Conservation (phyloP, 768 basidiomycete genomes). For the Gymnopilus junonius region DNA sequence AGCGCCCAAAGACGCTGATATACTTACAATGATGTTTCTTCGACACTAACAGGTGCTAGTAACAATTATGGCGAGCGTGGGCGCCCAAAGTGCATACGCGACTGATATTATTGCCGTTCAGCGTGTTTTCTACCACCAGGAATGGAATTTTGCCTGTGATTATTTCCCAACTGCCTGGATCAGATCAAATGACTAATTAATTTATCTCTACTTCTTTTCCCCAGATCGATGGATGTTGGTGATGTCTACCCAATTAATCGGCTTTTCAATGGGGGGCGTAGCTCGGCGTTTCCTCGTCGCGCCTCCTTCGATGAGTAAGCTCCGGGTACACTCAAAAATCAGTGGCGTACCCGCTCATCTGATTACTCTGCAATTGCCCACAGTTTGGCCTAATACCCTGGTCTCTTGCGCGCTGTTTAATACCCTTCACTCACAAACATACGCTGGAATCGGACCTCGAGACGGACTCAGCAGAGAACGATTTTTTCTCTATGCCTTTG, state of each 20-base stretch:
- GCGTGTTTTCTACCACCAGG: constrained; percentile 66
- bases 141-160: constrained; percentile 51
- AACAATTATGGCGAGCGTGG: constrained; percentile 66
- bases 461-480: constrained; percentile 61
- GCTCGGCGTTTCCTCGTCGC: constrained; percentile 66
- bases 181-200: background rate
- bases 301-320: constrained; percentile 66
- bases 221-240: constrained; percentile 64
- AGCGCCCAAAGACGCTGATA: constrained; percentile 4
- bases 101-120: constrained; percentile 81
- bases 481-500: constrained; percentile 61
- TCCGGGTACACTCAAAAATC: background rate
- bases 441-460: constrained; percentile 56
- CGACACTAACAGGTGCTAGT: constrained; percentile 51
- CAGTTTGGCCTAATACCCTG: constrained; percentile 76
- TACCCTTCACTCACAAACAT: constrained; percentile 67
- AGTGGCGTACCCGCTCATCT: background rate
- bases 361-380: background rate
- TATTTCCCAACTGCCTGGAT: background rate
- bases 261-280: constrained; percentile 60
- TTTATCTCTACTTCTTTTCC: background rate
- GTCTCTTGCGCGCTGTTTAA: constrained; percentile 76
- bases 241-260: constrained; percentile 75
- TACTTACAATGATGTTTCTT: constrained; percentile 7
- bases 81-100: constrained; percentile 61